Evolutionary conservation across 768 basidiomycete species (phyloP), one percentile per base, ranked within the genome.

Genomic region (Roridomyces roridus): DNA sequence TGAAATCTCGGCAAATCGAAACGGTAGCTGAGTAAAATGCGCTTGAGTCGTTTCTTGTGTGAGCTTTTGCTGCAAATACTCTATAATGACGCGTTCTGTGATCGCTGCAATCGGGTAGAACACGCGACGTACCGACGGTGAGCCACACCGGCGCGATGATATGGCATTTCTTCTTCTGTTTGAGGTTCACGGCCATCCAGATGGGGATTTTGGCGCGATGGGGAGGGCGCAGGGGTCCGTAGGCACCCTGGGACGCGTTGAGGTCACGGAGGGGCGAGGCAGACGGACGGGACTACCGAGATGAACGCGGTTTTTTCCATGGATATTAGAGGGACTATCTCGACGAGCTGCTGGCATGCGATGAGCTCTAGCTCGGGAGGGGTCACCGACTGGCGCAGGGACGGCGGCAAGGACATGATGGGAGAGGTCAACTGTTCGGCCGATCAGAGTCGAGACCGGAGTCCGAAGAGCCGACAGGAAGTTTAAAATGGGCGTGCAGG

Each of bases 161-260:
- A 63, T 92, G 87, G 59, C 96, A 98, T 73, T 95, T 96, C 70
- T 92, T 91, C 80, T 98, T 97, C 67, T 88, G 70, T 75, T 99
- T 99, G 46, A 98, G 77, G 67, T 96, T 94, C 3, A 92, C 77
- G 0, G 96, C 97, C 79, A 99, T 88, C 97, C 97, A 99, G 4
- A 98, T 77, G 1, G 97, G 97, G n/a, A 98, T 85, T 62, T 82
- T 82, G 34, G 88, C 81, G 70, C 91, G 90, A 54, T 85, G 82
- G 6, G 96, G 96, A 1, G 97, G 96, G 6, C 88, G 80, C 49
- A 99, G 84, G 18, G 97, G 96, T 3, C 97, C 97, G 65, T 94
- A 97, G 48, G 89, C 88, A 49, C 94, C 95, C 94, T 97, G 71
- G 40, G 57, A 51, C 49, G 53, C 60, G 63, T 62, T 59, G 51